phyloP scores from a whole-genome alignment of 140 eudicot species.

The Stevia rebaudiana region DNA sequence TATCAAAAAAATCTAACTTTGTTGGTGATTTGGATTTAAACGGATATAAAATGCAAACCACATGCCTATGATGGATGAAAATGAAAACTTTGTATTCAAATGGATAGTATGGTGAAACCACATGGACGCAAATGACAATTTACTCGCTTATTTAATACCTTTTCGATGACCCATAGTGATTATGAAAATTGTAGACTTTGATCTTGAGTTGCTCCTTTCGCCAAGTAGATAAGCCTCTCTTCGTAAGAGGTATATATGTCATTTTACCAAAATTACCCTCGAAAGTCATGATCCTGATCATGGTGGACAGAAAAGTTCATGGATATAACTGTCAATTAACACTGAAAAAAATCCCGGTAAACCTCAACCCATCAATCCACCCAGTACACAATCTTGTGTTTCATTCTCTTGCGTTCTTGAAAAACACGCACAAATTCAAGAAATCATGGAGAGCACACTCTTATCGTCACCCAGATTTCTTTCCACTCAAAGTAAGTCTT shows the following conservation, averaged over 20 bases:
- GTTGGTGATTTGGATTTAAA: too few relatives aligned
- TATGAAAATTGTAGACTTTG: too few relatives aligned
- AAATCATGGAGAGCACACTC: conserved; percentile 55
- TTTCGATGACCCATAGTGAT: too few relatives aligned
- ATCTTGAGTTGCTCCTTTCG: too few relatives aligned
- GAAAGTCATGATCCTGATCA: background rate
- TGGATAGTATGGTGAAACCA: too few relatives aligned
- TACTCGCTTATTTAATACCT: too few relatives aligned
- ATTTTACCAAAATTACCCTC: conserved; percentile 17
- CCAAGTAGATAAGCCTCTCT: too few relatives aligned
- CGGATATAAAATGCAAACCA: too few relatives aligned
- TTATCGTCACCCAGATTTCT: conserved; percentile 42
- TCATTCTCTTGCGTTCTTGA: conserved; percentile 8
- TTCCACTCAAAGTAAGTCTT: conserved; percentile 45
- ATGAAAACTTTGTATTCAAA: too few relatives aligned
- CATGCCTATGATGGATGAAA: too few relatives aligned
- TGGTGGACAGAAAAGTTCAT: conserved; percentile 1
- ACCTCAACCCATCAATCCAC: conserved; percentile 31
- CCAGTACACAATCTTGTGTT: conserved; percentile 25
- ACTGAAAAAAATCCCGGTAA: conserved; percentile 12
- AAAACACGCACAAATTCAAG: conserved; percentile 13
- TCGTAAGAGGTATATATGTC: background rate
- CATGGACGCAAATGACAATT: too few relatives aligned
- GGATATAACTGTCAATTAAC: conserved; percentile 24
- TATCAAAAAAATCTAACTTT: too few relatives aligned